Evolutionary conservation across 2,329 filamentous ascomycete species (phyloP).

Genomic region (Fusarium tanahbumbuense): DNA sequence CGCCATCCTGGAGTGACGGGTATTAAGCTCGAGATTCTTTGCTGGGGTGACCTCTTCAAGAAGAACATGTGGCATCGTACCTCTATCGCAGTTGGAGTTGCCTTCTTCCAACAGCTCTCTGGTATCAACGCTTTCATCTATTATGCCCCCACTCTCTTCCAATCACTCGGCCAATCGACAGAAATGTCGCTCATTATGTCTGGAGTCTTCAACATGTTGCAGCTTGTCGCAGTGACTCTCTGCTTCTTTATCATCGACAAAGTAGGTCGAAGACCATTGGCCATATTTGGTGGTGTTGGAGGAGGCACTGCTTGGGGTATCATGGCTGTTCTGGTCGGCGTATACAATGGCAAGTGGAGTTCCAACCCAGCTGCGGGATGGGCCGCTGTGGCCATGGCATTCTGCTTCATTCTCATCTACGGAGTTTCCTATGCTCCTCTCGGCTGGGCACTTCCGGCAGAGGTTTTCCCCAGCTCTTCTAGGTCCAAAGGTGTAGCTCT

Average conservation of each 20-base stretch:
- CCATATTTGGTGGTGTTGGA: constrained; percentile 33
- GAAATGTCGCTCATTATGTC: constrained; percentile 49
- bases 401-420: constrained; percentile 16
- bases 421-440: constrained; percentile 49
- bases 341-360: constrained; percentile 32
- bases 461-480: constrained; percentile 52
- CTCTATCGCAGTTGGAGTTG: constrained; percentile 30
- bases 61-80: constrained; percentile 11
- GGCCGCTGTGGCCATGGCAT: constrained; percentile 32
- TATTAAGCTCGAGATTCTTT: constrained; percentile 6
- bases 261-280: constrained; percentile 45
- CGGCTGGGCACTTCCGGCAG: constrained; percentile 52
- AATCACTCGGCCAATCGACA: constrained; percentile 43
- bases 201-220: constrained; percentile 51
- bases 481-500: constrained; percentile 53
- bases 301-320: constrained; percentile 15
- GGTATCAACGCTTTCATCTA: constrained; percentile 41
- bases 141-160: constrained; percentile 46
- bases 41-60: constrained; percentile 22
- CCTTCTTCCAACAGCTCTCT: constrained; percentile 44
- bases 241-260: constrained; percentile 49
- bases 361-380: constrained; percentile 17
- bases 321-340: constrained; percentile 33
- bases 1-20: constrained; percentile 3
- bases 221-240: constrained; percentile 47